Evolutionary conservation across 2,329 filamentous ascomycete species (phyloP).

Genomic region (Ophiostoma fasciatum): DNA sequence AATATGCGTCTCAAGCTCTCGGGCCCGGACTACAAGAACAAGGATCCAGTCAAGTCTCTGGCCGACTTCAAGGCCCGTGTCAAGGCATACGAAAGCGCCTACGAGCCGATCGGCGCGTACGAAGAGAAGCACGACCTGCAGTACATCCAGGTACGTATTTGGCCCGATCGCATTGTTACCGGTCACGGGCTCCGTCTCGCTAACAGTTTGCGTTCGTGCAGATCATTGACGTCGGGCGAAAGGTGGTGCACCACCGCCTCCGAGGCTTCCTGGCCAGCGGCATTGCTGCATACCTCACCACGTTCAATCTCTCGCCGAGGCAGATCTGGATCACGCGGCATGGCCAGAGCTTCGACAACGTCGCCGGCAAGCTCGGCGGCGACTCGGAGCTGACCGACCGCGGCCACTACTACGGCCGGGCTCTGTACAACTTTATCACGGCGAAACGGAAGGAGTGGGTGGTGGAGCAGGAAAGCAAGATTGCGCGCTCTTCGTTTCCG

Average conservation of each 20-base stretch:
- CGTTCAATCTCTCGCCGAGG: slow-evolving; percentile 88
- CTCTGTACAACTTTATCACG: slow-evolving; percentile 73
- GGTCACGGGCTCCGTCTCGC: no score
- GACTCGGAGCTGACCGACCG: slow-evolving; percentile 73
- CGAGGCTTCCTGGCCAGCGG: slow-evolving; percentile 84
- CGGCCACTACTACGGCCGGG: slow-evolving; percentile 63
- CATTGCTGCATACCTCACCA: slow-evolving; percentile 87
- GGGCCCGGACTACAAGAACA: slow-evolving; percentile 88
- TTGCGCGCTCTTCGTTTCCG: slow-evolving; percentile 67
- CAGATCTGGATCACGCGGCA: slow-evolving; percentile 98
- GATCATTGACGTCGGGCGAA: slow-evolving; percentile 95
- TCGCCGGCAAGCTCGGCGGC: slow-evolving; percentile 76
- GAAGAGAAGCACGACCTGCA: slow-evolving; percentile 86
- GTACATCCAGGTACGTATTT: slow-evolving; percentile 56
- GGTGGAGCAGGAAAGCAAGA: slow-evolving; percentile 63
- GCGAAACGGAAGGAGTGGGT: slow-evolving; percentile 71
- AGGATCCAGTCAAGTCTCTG: slow-evolving; percentile 73
- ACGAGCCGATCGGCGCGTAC: slow-evolving; percentile 76
- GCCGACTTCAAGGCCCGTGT: slow-evolving; percentile 89
- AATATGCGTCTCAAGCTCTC: slow-evolving; percentile 97
- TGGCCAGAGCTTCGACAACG: slow-evolving; percentile 80
- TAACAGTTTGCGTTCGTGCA: slow-evolving; percentile 18
- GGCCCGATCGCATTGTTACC: no score
- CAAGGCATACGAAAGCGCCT: slow-evolving; percentile 84
- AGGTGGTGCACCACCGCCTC: slow-evolving; percentile 80